Evolutionary conservation across 1,284 basidiomycete genomes (phyloP).

Genomic region (Ganoderma lingzhi): DNA sequence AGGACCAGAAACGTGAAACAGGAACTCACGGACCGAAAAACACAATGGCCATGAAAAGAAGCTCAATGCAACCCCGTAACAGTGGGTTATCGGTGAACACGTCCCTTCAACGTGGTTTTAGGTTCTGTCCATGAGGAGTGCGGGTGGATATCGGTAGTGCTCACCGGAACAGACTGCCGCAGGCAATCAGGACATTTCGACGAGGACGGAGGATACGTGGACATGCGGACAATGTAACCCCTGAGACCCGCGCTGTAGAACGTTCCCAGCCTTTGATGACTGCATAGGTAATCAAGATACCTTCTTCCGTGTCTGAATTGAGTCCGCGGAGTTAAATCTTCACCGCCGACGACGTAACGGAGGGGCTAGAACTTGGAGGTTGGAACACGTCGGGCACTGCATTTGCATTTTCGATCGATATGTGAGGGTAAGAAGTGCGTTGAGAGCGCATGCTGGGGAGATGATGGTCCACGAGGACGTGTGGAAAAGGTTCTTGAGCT

Average conservation of each 20-base stretch:
- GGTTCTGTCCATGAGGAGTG: constrained; percentile 1
- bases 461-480: background rate
- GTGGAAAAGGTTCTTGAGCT: background rate
- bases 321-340: background rate
- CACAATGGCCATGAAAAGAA: background rate
- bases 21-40: background rate
- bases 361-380: background rate
- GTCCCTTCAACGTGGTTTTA: background rate
- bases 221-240: background rate
- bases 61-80: background rate
- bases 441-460: background rate
- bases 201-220: background rate
- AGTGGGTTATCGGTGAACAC: background rate
- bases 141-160: background rate
- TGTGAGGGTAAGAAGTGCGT: background rate
- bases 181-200: constrained; percentile 1
- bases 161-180: background rate
- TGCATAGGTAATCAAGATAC: background rate
- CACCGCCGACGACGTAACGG: background rate
- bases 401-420: background rate
- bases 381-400: background rate
- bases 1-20: background rate
- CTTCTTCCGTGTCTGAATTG: background rate
- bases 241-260: background rate
- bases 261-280: background rate